Conservation (phyloP, 768 basidiomycete species). For the Amanita rimosa region DNA sequence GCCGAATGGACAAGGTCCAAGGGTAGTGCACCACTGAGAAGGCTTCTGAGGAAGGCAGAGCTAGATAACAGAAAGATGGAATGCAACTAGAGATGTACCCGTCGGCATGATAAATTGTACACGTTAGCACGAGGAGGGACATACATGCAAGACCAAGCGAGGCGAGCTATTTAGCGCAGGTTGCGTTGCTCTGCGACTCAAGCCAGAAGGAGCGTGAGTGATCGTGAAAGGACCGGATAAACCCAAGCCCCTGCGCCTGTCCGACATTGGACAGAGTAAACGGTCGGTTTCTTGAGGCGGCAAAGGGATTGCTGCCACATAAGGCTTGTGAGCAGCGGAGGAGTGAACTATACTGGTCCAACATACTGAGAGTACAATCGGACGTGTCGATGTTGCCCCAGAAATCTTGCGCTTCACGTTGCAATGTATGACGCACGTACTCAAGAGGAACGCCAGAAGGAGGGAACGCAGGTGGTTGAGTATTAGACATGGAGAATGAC, state of each 20-base stretch:
- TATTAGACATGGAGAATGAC: constrained; percentile 6
- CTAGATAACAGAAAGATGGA: constrained; percentile 76
- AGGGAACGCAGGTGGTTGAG: constrained; percentile 50
- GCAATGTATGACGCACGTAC: constrained; percentile 63
- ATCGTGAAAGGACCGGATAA: constrained; percentile 17
- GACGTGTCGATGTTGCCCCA: constrained; percentile 71
- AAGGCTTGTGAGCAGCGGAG: not conserved
- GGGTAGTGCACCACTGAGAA: constrained; percentile 59
- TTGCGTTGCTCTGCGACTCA: constrained; percentile 39
- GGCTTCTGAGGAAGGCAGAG: constrained; percentile 57
- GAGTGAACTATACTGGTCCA: not conserved
- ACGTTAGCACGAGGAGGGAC: constrained; percentile 10
- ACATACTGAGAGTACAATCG: constrained; percentile 68
- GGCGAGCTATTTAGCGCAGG: constrained; percentile 38
- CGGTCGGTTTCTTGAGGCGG: constrained; percentile 13
- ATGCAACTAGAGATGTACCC: constrained; percentile 45
- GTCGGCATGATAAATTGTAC: not conserved
- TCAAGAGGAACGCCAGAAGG: constrained; percentile 55
- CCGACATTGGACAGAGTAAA: constrained; percentile 35
- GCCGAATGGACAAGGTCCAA: constrained; percentile 41
- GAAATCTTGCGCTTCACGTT: constrained; percentile 50
- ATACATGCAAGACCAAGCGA: constrained; percentile 53
- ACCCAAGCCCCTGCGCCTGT: constrained; percentile 21
- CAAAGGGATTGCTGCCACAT: constrained; percentile 1
- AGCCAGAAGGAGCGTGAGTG: constrained; percentile 22